Conservation (phyloP, 805 yeast species). For the Metahyphopichia silvanorum region DNA sequence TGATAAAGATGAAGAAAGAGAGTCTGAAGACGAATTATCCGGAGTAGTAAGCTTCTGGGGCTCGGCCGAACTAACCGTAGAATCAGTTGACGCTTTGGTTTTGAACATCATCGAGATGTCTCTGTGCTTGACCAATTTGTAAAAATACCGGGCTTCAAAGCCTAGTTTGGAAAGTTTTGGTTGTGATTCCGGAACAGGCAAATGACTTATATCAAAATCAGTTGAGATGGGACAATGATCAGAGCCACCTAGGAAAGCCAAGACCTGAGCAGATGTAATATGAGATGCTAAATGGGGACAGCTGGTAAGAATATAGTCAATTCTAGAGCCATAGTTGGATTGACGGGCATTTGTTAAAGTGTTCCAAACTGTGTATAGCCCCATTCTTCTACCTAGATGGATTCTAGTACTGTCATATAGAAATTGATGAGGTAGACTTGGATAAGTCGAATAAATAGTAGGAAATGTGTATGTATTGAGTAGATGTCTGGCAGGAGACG, state of each 20-base stretch:
- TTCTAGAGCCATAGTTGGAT: conserved; percentile 81
- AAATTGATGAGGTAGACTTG: conserved; percentile 17
- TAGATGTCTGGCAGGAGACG: conserved; percentile 25
- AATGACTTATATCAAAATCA: conserved; percentile 45
- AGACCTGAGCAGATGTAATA: conserved; percentile 49
- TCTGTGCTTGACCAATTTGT: conserved; percentile 30
- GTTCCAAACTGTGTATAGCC: conserved; percentile 92
- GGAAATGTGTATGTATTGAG: conserved; percentile 19
- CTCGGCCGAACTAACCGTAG: background rate
- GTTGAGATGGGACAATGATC: conserved; percentile 92
- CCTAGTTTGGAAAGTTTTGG: too few relatives aligned
- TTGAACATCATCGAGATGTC: conserved; percentile 33
- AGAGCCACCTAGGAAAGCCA: conserved; percentile 74
- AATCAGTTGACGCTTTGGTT: background rate
- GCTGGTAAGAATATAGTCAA: conserved; percentile 69
- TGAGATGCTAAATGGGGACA: conserved; percentile 23
- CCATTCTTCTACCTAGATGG: conserved; percentile 52
- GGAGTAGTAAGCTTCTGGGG: background rate
- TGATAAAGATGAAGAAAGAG: background rate
- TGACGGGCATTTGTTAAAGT: conserved; percentile 73
- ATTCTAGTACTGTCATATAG: conserved; percentile 60
- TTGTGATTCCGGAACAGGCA: background rate
- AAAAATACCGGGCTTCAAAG: conserved; percentile 54
- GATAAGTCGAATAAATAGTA: background rate
- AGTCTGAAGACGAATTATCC: background rate